A percentile compares a stretch with the other conserved stretches of the same genome.
phyloP scores from a whole-genome alignment of 1,139 yeast genomes.

The Taphrina populina region DNA sequence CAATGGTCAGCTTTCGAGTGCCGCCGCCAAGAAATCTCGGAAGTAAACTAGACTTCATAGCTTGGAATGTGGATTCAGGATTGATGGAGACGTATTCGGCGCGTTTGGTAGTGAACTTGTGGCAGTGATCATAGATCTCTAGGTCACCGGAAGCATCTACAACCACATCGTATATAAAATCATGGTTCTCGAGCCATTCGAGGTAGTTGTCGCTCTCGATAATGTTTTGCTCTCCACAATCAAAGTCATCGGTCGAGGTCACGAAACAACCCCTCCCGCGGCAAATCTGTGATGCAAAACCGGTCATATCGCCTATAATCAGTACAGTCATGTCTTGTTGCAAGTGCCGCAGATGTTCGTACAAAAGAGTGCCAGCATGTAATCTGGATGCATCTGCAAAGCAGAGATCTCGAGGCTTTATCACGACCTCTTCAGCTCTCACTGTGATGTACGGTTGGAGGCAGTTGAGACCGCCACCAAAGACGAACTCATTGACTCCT shows the following conservation, averaged over 20 bases:
- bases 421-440: conserved; percentile 25
- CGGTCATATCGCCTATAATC: conserved; percentile 25
- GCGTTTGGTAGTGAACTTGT: conserved; percentile 12
- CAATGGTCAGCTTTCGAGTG: conserved; percentile 14
- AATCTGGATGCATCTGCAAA: conserved; percentile 27
- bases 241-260: conserved; percentile 24
- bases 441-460: conserved; percentile 27
- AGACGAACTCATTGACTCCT: conserved; percentile 25
- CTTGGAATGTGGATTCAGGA: conserved; percentile 17
- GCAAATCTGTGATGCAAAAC: conserved; percentile 31
- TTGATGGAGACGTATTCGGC: conserved; percentile 25
- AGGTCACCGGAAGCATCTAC: conserved; percentile 30
- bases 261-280: conserved; percentile 21
- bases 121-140: conserved; percentile 25
- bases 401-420: conserved; percentile 8
- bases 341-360: conserved; percentile 6
- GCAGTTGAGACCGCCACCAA: conserved; percentile 15
- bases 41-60: conserved; percentile 6
- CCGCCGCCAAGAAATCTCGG: conserved; percentile 32
- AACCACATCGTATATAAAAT: conserved; percentile 9
- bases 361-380: conserved; percentile 19
- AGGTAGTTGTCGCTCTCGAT: conserved; percentile 27
- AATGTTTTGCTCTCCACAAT: conserved; percentile 27
- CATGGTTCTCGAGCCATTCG: conserved; percentile 23
- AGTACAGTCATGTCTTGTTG: conserved; percentile 8